A percentile compares a stretch with the other conserved stretches of the same genome.
phyloP scores from a whole-genome alignment of 2,329 filamentous ascomycete species.

The Chrysoporthe deuterocubensis region DNA sequence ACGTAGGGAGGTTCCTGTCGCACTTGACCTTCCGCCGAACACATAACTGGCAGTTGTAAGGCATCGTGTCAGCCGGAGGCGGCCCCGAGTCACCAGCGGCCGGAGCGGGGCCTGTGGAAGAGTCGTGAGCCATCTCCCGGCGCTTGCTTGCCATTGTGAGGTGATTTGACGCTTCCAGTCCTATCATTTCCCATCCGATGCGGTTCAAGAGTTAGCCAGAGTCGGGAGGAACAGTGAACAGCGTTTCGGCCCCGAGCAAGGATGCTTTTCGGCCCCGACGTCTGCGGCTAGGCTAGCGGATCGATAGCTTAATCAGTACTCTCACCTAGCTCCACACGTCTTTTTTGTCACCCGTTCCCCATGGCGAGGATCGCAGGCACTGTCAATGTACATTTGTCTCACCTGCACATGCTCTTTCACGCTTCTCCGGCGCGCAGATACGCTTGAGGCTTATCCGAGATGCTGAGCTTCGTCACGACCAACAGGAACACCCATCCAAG shows the following conservation, averaged over 20 bases:
- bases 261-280: neutral
- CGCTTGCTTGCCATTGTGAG: neutral
- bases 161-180: neutral
- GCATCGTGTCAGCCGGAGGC: neutral
- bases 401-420: no score
- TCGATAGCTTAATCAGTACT: neutral
- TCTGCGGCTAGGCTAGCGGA: neutral
- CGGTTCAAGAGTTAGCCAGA: neutral
- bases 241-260: neutral
- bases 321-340: no score
- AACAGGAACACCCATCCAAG: neutral
- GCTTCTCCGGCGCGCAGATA: no score
- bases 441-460: no score
- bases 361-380: no score
- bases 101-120: neutral
- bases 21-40: conserved; percentile 38
- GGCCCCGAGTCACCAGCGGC: neutral
- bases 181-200: neutral
- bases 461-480: no score
- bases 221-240: neutral
- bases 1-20: conserved; percentile 33
- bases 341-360: no score
- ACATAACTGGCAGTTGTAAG: conserved; percentile 36
- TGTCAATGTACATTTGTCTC: no score
- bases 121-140: neutral